Base-by-base conservation (phyloP, 805 yeast genomes). In the Nakazawaea pomicola region DNA sequence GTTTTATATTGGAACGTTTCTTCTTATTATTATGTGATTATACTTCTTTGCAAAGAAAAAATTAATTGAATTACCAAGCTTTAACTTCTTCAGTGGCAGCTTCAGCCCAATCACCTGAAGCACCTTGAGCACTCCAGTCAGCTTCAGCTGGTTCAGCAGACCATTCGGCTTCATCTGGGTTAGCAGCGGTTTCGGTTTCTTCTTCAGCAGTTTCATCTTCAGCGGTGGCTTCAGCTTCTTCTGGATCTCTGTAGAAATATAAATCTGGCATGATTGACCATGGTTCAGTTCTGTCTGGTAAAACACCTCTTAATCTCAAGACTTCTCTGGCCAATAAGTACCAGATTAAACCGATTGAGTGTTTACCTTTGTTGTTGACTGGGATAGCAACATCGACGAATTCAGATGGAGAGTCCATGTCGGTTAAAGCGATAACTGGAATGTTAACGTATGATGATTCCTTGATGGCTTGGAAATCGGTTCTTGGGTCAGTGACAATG, bases 201-300 rank as follows among this genome's bases (percentile, higher is more conserved):
- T 78, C 85, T 59, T 76, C 78, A 58, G 70, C 76, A 57, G 73
- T 78, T 61, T 75, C 84, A 52, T 68, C 70, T 55, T 72, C 75
- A 51, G 75, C 75, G 62, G 78, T 79, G 58, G 74, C 79, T 76
- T 88, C 96, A 72, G 85, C 84, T 77, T 93, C 99, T 80, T 91
- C 98, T 67, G 99, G 99, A 79, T 93, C 96, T 83, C 99, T 93
- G 97, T 93, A 93, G 90, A 93, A 93, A 90, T 90, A 93, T 73
- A 93, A 83, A 79, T 93, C 99, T 72, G 98, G 98, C 99, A 93
- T 93, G 69, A 93, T 93, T 60, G 95, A 76, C 99, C 99, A 93
- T 72, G 85, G 83, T 72, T 93, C 87, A 58, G 85, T 68, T 82
- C 99, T 89, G 87, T 86, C 84, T 68, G 95, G 89, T 60, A 93